phyloP scores from a whole-genome alignment of 208 protist species.

The Vickermania ingenoplastis region DNA sequence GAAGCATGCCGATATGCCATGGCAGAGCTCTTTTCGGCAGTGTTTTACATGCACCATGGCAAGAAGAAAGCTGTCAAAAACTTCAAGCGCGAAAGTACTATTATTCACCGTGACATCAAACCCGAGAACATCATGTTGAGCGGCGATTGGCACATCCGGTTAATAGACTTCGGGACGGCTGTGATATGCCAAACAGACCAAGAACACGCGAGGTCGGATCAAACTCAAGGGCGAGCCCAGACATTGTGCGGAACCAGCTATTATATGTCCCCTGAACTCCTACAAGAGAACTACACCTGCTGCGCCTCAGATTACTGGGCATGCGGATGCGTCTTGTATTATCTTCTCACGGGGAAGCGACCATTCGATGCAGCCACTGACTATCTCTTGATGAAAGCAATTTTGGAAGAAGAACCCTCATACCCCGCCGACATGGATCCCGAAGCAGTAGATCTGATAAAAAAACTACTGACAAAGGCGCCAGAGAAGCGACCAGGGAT shows the following conservation, averaged over 20 bases:
- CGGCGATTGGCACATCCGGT: constrained; percentile 84
- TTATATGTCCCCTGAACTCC: constrained; percentile 93
- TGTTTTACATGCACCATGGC: constrained; percentile 93
- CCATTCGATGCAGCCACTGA: constrained; percentile 84
- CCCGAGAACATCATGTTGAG: constrained; percentile 94
- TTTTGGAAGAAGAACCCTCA: constrained; percentile 77
- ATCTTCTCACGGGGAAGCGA: constrained; percentile 77
- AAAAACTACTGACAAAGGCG: constrained; percentile 63
- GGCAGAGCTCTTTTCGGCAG: constrained; percentile 90
- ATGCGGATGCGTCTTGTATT: constrained; percentile 88
- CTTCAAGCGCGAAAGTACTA: constrained; percentile 16
- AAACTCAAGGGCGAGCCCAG: constrained; percentile 46
- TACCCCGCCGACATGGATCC: constrained; percentile 56
- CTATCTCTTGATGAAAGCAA: constrained; percentile 82
- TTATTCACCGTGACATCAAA: constrained; percentile 95
- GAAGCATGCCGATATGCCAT: constrained; percentile 76
- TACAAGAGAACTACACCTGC: constrained; percentile 89
- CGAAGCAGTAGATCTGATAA: constrained; percentile 65
- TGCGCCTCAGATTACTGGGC: constrained; percentile 91
- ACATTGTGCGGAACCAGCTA: constrained; percentile 87
- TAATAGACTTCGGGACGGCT: constrained; percentile 96
- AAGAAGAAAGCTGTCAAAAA: constrained; percentile 35
- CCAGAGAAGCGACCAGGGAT: constrained; percentile 49
- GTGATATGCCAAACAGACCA: constrained; percentile 60
- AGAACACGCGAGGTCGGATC: constrained; percentile 22